phyloP scores from a whole-genome alignment of 495 filamentous ascomycete species.

The Daldinia childiae region DNA sequence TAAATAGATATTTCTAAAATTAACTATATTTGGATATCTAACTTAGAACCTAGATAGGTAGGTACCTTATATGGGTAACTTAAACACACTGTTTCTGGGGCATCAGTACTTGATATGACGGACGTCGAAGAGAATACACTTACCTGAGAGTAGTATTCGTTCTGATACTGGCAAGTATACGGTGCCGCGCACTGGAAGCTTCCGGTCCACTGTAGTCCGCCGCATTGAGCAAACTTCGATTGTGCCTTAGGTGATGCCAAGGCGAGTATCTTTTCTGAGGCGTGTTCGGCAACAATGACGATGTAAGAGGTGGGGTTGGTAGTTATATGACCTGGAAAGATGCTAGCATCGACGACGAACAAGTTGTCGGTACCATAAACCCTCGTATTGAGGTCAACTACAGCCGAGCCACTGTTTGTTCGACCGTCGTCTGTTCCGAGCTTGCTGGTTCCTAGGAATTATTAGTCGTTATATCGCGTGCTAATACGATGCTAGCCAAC shows the following conservation, averaged over 20 bases:
- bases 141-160: constrained; percentile 50
- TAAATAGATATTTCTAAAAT: neutral
- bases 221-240: constrained; percentile 54
- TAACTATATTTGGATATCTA: neutral
- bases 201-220: constrained; percentile 52
- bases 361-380: constrained; percentile 76
- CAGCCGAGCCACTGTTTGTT: constrained; percentile 61
- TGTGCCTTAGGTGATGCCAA: constrained; percentile 36
- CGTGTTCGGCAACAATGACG: constrained; percentile 63
- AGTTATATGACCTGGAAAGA: constrained; percentile 66
- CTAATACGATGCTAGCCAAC: neutral
- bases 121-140: neutral
- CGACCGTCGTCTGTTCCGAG: constrained; percentile 73
- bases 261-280: constrained; percentile 58
- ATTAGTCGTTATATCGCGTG: neutral
- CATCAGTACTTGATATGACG: neutral
- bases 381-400: constrained; percentile 71
- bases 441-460: constrained; percentile 55
- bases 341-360: constrained; percentile 67
- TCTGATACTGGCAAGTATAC: constrained; percentile 51
- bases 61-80: too few species aligned
- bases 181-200: constrained; percentile 48
- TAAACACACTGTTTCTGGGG: constrained; percentile 6
- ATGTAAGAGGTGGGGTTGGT: constrained; percentile 65
- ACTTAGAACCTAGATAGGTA: too few species aligned